A percentile compares a stretch with the other conserved stretches of the same genome.
These are phyloP conservation scores for Selenicereus undatus DNA, from an alignment of 148 eudicot species.

Conservation along the genomic window DNA sequence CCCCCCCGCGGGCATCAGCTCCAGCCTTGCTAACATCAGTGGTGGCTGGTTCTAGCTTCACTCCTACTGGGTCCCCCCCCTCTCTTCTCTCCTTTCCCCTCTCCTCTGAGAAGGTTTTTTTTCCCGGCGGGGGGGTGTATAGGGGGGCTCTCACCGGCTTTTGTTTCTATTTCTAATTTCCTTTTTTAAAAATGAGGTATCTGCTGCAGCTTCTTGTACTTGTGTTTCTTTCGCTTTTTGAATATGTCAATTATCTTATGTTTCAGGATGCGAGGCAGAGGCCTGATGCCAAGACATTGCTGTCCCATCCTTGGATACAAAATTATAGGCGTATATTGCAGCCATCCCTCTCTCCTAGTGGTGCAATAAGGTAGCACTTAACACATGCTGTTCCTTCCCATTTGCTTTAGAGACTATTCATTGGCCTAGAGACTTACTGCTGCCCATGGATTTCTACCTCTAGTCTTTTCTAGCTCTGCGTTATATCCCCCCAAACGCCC, in stretches of 20 bases:
- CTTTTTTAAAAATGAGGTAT: background rate
- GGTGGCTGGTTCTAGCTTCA: background rate
- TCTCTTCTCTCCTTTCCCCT: background rate
- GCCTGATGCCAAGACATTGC: constrained; percentile 94
- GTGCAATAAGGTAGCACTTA: constrained; percentile 60
- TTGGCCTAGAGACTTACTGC: background rate
- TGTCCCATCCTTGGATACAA: constrained; percentile 94
- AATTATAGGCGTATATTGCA: constrained; percentile 89
- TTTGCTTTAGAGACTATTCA: background rate
- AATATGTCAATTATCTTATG: constrained; percentile 25
- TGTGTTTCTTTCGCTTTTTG: constrained; percentile 11
- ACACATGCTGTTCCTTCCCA: background rate
- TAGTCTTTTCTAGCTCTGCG: background rate
- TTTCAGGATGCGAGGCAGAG: constrained; percentile 97
- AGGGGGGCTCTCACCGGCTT: background rate
- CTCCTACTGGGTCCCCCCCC: too few relatives aligned
- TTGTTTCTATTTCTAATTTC: background rate
- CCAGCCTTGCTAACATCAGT: background rate
- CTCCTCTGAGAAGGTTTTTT: background rate
- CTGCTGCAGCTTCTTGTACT: background rate
- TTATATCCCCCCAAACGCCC: background rate
- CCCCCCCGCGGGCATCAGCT: background rate
- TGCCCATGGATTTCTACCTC: background rate
- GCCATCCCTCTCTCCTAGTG: constrained; percentile 71
- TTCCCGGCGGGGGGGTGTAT: background rate